phyloP scores from a whole-genome alignment of 768 basidiomycete species.

The Naganishia antarctica region DNA sequence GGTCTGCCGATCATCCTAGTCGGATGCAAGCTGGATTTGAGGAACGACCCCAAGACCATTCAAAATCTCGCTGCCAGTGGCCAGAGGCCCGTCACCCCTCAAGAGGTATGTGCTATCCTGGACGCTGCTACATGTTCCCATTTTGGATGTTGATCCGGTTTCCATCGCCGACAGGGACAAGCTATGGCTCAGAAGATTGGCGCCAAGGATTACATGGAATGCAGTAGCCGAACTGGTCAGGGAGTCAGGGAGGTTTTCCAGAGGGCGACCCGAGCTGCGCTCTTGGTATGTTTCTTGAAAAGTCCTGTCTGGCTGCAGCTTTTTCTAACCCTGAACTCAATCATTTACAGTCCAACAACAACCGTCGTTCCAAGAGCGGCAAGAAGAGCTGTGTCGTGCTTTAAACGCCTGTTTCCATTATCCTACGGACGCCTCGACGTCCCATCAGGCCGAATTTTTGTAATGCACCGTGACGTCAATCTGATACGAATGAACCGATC shows the following conservation, averaged over 20 bases:
- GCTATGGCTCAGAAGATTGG: slow-evolving; percentile 88
- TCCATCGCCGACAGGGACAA: slow-evolving; percentile 53
- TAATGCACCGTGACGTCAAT: slow-evolving; percentile 23
- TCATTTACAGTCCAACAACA: slow-evolving; percentile 12
- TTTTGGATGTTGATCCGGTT: background rate
- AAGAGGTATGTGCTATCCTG: slow-evolving; percentile 52
- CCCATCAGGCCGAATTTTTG: slow-evolving; percentile 6
- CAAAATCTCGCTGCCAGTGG: slow-evolving; percentile 69
- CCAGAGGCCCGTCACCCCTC: slow-evolving; percentile 63
- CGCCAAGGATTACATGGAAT: slow-evolving; percentile 79
- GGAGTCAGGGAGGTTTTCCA: slow-evolving; percentile 91
- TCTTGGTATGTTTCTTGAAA: slow-evolving; percentile 4
- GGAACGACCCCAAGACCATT: slow-evolving; percentile 37
- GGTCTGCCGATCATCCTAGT: slow-evolving; percentile 47
- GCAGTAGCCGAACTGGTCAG: slow-evolving; percentile 82
- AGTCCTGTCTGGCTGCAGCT: too few relatives aligned
- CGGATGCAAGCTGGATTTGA: slow-evolving; percentile 49
- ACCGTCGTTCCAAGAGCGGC: slow-evolving; percentile 13
- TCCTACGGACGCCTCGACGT: background rate
- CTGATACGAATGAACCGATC: slow-evolving; percentile 22
- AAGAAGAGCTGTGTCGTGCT: slow-evolving; percentile 21
- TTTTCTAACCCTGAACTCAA: background rate
- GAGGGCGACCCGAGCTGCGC: slow-evolving; percentile 69
- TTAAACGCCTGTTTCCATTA: slow-evolving; percentile 1
- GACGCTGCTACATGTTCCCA: too few relatives aligned